Base-by-base conservation (phyloP, 805 yeast species). In the Hanseniaspora thailandica region DNA sequence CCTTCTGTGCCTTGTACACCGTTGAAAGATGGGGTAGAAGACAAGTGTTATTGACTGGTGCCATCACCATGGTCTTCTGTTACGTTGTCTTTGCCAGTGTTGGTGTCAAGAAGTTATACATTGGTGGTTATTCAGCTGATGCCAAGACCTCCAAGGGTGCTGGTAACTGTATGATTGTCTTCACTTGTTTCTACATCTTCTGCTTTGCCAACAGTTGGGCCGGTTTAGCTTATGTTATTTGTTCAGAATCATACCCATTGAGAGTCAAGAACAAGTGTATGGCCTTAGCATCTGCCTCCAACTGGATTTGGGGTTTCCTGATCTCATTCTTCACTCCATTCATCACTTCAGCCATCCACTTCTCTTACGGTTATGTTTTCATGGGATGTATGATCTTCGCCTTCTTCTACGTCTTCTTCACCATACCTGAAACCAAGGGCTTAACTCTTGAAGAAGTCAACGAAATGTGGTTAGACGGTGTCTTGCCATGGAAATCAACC, bases 361-460 rank as follows among this genome's bases (percentile, higher is more conserved):
- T 82, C 70, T 75, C 76, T 67, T 78, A 81, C 62, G 93, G 94
- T 44, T 81, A 76, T 62, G 79, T 67, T 30, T 72, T 72, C 60
- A 65, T 76, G 56, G 84, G 83, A 2, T 78, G 83, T 63, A 66
- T 78, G 64, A 63, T 77, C 23, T 75, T 70, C 55, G 62, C 74
- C 7, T 61, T 82, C 64, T 70, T 81, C 65, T 86, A 81, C 64
- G 84, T 84, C 50, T 77, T 74, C 73, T 78, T 84, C 73, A 75
- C 72, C 60, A 78, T 85, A 57, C 78, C 78, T 61, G 89, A 84
- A 68, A 85, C 94, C 54, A 80, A 78, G 70, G 93, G 93, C 53
- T 75, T 84, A 61, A 74, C 84, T 39, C 76, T 86, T 65, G 94
- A 85, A 69, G 86, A 84, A 67, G 85, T 84, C 57, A 88, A 84